Evolutionary conservation across 495 filamentous ascomycete species (phyloP).

Genomic region (Lasiosphaeria miniovina): DNA sequence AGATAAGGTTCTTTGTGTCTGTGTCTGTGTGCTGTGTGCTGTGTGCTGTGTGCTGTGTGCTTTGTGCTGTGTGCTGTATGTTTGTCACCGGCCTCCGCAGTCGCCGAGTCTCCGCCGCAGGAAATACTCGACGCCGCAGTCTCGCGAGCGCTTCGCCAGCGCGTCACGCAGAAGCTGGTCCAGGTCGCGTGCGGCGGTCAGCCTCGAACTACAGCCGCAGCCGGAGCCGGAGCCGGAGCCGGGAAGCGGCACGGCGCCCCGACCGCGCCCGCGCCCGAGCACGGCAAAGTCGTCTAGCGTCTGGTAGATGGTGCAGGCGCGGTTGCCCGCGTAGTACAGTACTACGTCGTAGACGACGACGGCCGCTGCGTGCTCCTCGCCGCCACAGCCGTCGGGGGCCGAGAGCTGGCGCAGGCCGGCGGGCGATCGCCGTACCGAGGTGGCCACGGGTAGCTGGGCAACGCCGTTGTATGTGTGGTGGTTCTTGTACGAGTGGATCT

Average conservation of each 20-base stretch:
- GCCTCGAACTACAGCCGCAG: not conserved
- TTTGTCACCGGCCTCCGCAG: slow-evolving; percentile 15
- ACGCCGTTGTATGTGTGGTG: slow-evolving; percentile 32
- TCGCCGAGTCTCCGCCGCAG: slow-evolving; percentile 30
- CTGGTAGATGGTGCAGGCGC: slow-evolving; percentile 32
- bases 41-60: too few species aligned
- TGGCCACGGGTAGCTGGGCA: slow-evolving; percentile 18
- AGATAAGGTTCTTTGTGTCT: too few species aligned
- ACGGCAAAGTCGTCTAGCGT: slow-evolving; percentile 24
- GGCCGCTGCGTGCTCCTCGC: not conserved
- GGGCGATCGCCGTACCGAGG: slow-evolving; percentile 7
- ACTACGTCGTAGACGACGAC: slow-evolving; percentile 20
- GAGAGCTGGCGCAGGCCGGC: not conserved
- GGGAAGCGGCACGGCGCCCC: not conserved
- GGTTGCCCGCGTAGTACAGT: slow-evolving; percentile 31
- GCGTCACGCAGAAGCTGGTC: slow-evolving; percentile 18
- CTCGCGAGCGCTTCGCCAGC: slow-evolving; percentile 14
- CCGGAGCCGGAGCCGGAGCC: slow-evolving; percentile 3
- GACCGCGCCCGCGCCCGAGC: slow-evolving; percentile 1
- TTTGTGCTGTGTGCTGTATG: too few species aligned
- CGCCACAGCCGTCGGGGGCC: not conserved
- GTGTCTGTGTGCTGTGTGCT: too few species aligned
- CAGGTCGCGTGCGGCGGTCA: not conserved
- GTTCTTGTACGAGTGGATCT: slow-evolving; percentile 29
- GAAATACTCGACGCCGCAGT: slow-evolving; percentile 27